Percentiles rank a stretch among this genome's conserved stretches.
Evolutionary conservation across 2,329 filamentous ascomycete species (phyloP).

Genomic region (Ophiostoma pallidulum): DNA sequence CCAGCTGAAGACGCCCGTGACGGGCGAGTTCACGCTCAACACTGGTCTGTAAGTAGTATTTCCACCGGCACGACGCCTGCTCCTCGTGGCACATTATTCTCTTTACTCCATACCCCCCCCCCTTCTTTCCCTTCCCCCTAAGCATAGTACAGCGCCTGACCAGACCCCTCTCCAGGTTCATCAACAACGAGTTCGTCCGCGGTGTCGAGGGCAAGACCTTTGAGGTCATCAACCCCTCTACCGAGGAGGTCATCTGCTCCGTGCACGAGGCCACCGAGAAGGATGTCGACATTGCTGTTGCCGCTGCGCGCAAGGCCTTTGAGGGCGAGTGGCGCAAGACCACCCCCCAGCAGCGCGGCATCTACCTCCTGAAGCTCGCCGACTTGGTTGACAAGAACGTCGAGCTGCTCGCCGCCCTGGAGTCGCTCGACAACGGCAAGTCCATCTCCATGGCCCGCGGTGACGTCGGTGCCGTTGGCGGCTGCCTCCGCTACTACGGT

Average conservation of each 20-base stretch:
- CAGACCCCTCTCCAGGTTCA: constrained; percentile 62
- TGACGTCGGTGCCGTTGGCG: constrained; percentile 59
- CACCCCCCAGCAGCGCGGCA: constrained; percentile 62
- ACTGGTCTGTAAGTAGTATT: constrained; percentile 46
- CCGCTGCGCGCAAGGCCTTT: constrained; percentile 78
- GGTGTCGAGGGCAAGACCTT: constrained; percentile 81
- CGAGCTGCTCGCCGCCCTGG: constrained; percentile 68
- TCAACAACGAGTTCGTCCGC: constrained; percentile 87
- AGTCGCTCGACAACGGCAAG: constrained; percentile 86
- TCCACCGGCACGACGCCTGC: no score
- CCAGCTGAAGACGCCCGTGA: constrained; percentile 59
- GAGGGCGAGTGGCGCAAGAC: constrained; percentile 60
- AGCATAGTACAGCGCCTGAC: no score
- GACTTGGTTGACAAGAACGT: constrained; percentile 70
- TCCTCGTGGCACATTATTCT: no score
- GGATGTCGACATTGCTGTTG: constrained; percentile 71
- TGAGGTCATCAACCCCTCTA: constrained; percentile 82
- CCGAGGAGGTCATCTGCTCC: constrained; percentile 73
- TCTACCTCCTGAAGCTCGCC: constrained; percentile 64
- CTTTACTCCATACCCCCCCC: no score
- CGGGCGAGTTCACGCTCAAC: constrained; percentile 50
- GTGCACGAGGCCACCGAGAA: constrained; percentile 83
- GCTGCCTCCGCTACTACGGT: constrained; percentile 74
- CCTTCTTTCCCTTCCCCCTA: no score
- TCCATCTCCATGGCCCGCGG: constrained; percentile 65